phyloP scores from a whole-genome alignment of 1,284 basidiomycete species.

The Malassezia pachydermatis region DNA sequence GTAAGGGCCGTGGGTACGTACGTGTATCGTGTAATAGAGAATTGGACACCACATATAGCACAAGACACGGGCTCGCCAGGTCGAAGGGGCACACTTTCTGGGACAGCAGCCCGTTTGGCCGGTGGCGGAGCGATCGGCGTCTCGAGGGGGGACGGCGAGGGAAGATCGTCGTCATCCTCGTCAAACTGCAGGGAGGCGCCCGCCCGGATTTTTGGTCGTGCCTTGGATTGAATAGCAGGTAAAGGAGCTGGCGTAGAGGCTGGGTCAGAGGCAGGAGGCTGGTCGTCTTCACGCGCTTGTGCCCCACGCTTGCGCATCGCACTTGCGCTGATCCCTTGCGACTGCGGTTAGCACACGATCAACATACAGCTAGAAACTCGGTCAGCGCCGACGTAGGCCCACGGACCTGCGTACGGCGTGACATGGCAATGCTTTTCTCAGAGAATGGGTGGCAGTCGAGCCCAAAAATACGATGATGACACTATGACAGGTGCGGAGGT shows the following conservation, averaged over 20 bases:
- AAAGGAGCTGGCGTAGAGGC: too few species aligned
- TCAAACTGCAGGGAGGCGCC: conserved; percentile 49
- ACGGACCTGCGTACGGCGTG: conserved; percentile 52
- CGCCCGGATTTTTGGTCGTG: conserved; percentile 21
- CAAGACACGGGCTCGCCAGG: conserved; percentile 69
- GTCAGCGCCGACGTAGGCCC: conserved; percentile 86
- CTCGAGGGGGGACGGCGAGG: conserved; percentile 51
- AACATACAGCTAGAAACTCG: conserved; percentile 69
- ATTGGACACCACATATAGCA: conserved; percentile 68
- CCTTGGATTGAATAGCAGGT: too few species aligned
- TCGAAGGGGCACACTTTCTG: conserved; percentile 42
- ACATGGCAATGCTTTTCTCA: too few species aligned
- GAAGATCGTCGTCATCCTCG: conserved; percentile 54
- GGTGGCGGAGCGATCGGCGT: conserved; percentile 54
- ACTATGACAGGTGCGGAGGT: conserved; percentile 9
- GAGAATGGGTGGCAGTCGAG: background rate
- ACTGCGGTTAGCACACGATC: background rate
- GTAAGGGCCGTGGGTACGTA: background rate
- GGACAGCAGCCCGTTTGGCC: conserved; percentile 52
- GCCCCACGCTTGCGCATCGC: conserved; percentile 38
- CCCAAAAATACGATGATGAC: too few species aligned
- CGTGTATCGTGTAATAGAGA: conserved; percentile 67
- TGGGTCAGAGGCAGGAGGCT: too few species aligned
- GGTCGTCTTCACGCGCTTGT: conserved; percentile 30
- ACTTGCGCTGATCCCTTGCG: conserved; percentile 7